Evolutionary conservation across 78 protist genomes (phyloP), one percentile per base, ranked within the genome.

Genomic region (Dictyostelium purpureum): DNA sequence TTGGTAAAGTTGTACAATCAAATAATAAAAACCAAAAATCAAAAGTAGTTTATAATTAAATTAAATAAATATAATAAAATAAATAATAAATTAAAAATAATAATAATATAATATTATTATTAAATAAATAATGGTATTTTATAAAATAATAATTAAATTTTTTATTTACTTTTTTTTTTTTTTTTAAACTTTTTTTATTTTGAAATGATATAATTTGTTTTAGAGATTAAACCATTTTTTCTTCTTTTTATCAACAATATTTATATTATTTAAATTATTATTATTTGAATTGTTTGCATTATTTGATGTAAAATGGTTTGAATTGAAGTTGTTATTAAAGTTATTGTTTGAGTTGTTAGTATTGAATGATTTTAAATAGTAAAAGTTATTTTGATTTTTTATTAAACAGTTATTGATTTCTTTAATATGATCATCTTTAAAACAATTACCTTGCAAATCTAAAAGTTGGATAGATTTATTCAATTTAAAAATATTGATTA

Each of bases 1-100:
- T 88, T 42, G 94, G 94, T 47, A 77, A 69, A 18, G 24, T 88
- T 14, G 56, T 45, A 10, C 37, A 74, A 24, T 82, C 90, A 6
- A 24, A 18, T 3, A 26, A 10, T 10, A 18, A 18, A 11, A 14
- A 57, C 18, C 35, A 81, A 18, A 85, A 85, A 43, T 66, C 83
- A 73, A 73, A 73, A 57, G 92, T 85, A n/a, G 42, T 85, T 73
- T 85, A 85, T 59, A 59, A 59, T 21, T 85, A 83, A 83, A 19
- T 14, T 63, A 21, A 54, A 54, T 54, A 54, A 54, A 26, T 11
- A 59, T n/a, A 54, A 54, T 54, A 54, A 59, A 59, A 28, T 59
- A 59, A 28, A 11, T 26, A 59, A 26, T 26, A n/a, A 1, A 59
- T 2, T n/a, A 59, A 59, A 26, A 56, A 56, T 14, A 9, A 54